Base-by-base conservation (phyloP, 1,284 basidiomycete species). In the Cutaneotrichosporon dermatis region DNA sequence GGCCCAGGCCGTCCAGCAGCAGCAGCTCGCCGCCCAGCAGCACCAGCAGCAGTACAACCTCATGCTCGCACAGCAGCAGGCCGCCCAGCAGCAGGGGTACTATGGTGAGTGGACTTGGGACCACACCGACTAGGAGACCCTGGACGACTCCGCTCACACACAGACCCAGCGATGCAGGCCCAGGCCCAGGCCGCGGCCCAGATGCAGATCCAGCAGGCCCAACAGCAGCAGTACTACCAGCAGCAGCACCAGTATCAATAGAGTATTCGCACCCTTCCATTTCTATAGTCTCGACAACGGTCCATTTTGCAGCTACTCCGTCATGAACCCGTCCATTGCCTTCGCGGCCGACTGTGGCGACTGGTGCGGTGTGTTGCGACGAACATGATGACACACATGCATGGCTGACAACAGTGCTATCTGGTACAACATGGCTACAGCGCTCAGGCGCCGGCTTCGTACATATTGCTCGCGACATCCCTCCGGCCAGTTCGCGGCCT, bases 111-210 rank as follows among this genome's bases (percentile, higher is more conserved):
- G 7, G 11, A 39, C 36, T 25, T 25, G 25, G 25, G 25, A 25
- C 25, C 25, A 25, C 25, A 25, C 25, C 25, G 25, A 25, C 25
- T 25, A 25, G 25, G 25, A 25, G 25, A 25, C 25, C 25, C 25
- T 25, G 25, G 25, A 25, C 25, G 25, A 25, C 25, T 11, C 2
- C 33, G 35, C 54, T 56, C 25, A 61, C 56, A 2, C 12, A 25
- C 52, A 59, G 67, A 66, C 59, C 66, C 61, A 35, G 62, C 64
- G 64, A 73, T 69, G 15, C 76, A 78, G 44, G 74, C 73, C 10
- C 78, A 79, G 58, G 80, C 78, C 0, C 63, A 64, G 70, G 70
- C 55, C 4, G 55, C 51, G 4, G 64, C 59, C 4, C 62, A 64
- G 54, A 57, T 57, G 36, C 66, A 68, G 58, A 70, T 71, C 51